phyloP scores from a whole-genome alignment of 352 stramenopile species.

The Blastocystis sp. region DNA sequence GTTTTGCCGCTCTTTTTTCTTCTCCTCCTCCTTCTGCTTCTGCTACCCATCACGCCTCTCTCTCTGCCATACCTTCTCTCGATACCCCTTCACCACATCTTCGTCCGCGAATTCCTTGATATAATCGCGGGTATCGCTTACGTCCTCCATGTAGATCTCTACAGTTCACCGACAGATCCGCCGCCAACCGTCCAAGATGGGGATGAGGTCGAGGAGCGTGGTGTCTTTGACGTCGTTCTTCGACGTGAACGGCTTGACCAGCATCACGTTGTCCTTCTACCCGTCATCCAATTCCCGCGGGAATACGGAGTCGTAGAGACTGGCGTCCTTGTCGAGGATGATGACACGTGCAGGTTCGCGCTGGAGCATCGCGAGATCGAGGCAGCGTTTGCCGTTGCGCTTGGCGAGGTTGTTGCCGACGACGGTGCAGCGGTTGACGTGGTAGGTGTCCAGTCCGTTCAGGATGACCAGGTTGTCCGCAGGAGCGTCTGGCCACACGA shows the following conservation, averaged over 20 bases:
- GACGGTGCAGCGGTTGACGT: not conserved
- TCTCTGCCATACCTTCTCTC: not conserved
- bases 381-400: not conserved
- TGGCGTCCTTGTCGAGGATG: not conserved
- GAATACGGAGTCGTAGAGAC: not conserved
- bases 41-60: not conserved
- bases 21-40: not conserved
- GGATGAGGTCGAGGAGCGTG: constrained; percentile 14
- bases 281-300: not conserved
- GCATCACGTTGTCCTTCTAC: constrained; percentile 15
- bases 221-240: not conserved
- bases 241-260: constrained; percentile 7
- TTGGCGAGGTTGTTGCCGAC: not conserved
- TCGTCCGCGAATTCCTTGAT: not conserved
- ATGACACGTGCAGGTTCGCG: not conserved
- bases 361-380: not conserved
- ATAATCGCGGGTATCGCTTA: not conserved
- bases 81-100: not conserved
- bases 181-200: not conserved
- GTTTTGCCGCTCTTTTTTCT: not conserved
- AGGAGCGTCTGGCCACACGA: not conserved
- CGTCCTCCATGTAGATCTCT: not conserved
- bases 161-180: not conserved
- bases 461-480: not conserved
- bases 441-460: not conserved